phyloP scores from a whole-genome alignment of 805 yeast species.

The Priceomyces carsonii region DNA sequence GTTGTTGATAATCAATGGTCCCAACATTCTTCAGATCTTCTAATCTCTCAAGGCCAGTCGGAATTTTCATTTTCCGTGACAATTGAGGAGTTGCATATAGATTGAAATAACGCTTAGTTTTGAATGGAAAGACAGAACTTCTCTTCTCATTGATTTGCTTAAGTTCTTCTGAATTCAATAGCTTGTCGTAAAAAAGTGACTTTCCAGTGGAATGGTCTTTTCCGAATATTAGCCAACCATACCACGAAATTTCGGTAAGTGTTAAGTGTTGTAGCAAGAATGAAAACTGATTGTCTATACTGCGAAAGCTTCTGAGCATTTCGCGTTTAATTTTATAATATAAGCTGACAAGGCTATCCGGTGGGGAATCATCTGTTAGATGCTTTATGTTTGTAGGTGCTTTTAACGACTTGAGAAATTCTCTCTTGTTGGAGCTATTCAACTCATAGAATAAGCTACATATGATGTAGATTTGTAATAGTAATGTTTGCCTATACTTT shows the following conservation, averaged over 20 bases:
- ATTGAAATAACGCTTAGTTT: constrained; percentile 39
- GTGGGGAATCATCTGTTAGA: constrained; percentile 32
- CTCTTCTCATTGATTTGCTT: constrained; percentile 16
- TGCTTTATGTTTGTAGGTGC: constrained; percentile 36
- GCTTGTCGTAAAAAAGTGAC: constrained; percentile 25
- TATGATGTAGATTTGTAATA: constrained; percentile 32
- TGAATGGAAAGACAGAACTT: constrained; percentile 24
- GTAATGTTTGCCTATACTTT: constrained; percentile 24
- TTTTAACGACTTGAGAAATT: constrained; percentile 18
- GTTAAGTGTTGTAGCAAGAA: constrained; percentile 27
- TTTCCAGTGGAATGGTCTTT: constrained; percentile 32
- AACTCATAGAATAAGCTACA: constrained; percentile 31
- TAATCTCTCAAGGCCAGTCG: constrained; percentile 30
- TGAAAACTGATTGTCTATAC: constrained; percentile 26
- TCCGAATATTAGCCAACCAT: constrained; percentile 41
- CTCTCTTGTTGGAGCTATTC: constrained; percentile 20
- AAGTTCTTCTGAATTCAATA: constrained; percentile 22
- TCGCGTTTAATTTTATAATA: constrained; percentile 28
- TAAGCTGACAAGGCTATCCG: constrained; percentile 21
- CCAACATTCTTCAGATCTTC: constrained; percentile 5
- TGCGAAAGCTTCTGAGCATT: constrained; percentile 19
- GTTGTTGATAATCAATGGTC: constrained; percentile 5
- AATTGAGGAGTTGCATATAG: constrained; percentile 44
- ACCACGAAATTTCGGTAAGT: constrained; percentile 35
- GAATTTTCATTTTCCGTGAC: constrained; percentile 37